A percentile compares a stretch with the other conserved stretches of the same genome.
Evolutionary conservation across 352 stramenopile genomes (phyloP).

Genomic region (Elongisporangium undulatum): DNA sequence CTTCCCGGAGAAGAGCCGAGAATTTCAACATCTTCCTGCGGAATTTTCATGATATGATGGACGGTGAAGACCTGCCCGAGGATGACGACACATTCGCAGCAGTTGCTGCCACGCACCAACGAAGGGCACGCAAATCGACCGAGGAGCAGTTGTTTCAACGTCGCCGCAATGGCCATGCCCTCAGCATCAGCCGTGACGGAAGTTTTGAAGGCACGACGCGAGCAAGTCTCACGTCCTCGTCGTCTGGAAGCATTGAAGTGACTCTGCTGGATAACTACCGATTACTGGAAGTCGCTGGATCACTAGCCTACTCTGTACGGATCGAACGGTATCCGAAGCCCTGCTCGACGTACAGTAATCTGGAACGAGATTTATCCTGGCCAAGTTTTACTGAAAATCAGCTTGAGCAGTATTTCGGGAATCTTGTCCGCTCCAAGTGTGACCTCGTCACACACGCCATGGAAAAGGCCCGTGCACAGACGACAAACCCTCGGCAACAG

Average conservation of each 20-base stretch:
- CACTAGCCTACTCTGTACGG: constrained; percentile 66
- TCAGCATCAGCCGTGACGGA: constrained; percentile 28
- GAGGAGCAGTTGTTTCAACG: constrained; percentile 70
- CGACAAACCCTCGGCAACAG: constrained; percentile 46
- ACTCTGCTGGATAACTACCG: constrained; percentile 64
- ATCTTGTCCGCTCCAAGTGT: constrained; percentile 56
- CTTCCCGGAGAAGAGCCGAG: constrained; percentile 51
- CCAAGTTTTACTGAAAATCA: constrained; percentile 62
- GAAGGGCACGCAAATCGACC: constrained; percentile 19
- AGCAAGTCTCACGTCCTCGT: constrained; percentile 51
- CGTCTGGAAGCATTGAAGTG: constrained; percentile 50
- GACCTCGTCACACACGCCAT: constrained; percentile 39
- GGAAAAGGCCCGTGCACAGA: constrained; percentile 39
- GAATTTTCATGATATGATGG: constrained; percentile 76
- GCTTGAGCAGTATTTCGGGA: constrained; percentile 68
- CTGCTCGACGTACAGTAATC: constrained; percentile 56
- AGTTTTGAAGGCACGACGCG: constrained; percentile 40
- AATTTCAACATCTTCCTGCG: constrained; percentile 84
- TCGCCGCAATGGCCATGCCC: constrained; percentile 32
- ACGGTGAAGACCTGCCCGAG: constrained; percentile 55
- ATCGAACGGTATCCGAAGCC: constrained; percentile 81
- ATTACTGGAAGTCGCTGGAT: constrained; percentile 63
- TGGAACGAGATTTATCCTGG: constrained; percentile 52
- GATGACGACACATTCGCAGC: constrained; percentile 27
- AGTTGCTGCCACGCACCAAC: constrained; percentile 1